phyloP scores from a whole-genome alignment of 1,284 basidiomycete species.

The Leucoagaricus sp. region DNA sequence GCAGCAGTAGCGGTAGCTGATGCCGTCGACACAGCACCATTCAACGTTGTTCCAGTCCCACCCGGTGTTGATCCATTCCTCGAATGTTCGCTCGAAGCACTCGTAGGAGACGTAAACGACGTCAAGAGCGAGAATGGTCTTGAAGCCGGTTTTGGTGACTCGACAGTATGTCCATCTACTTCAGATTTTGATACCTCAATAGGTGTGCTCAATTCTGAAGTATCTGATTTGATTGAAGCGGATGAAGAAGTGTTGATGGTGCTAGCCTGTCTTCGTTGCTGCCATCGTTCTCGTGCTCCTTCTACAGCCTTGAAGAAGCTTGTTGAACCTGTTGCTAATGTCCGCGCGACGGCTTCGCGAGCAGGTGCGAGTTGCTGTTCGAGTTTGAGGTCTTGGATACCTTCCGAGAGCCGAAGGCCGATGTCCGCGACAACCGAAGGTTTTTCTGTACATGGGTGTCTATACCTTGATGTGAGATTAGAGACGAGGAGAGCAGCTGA shows the following conservation, averaged over 20 bases:
- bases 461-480: constrained; percentile 23
- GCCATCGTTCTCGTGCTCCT: constrained; percentile 78
- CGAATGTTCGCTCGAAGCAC: background rate
- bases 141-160: constrained; percentile 27
- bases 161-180: constrained; percentile 32
- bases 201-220: constrained; percentile 38
- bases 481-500: background rate
- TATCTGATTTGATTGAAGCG: constrained; percentile 19
- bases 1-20: constrained; percentile 26
- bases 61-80: background rate
- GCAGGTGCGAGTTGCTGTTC: constrained; percentile 90
- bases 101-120: constrained; percentile 19
- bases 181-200: constrained; percentile 53
- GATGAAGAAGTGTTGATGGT: constrained; percentile 32
- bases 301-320: constrained; percentile 87
- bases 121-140: constrained; percentile 29
- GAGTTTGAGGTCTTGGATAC: constrained; percentile 87
- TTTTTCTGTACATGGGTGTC: constrained; percentile 88
- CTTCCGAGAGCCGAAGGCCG: constrained; percentile 84
- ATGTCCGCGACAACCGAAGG: constrained; percentile 89
- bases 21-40: constrained; percentile 15
- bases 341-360: constrained; percentile 80
- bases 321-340: constrained; percentile 74
- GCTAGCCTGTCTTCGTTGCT: constrained; percentile 43
- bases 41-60: background rate